These are phyloP conservation scores for Leccinum subgranulosum DNA, from an alignment of 768 basidiomycete species.

Conservation along the genomic window DNA sequence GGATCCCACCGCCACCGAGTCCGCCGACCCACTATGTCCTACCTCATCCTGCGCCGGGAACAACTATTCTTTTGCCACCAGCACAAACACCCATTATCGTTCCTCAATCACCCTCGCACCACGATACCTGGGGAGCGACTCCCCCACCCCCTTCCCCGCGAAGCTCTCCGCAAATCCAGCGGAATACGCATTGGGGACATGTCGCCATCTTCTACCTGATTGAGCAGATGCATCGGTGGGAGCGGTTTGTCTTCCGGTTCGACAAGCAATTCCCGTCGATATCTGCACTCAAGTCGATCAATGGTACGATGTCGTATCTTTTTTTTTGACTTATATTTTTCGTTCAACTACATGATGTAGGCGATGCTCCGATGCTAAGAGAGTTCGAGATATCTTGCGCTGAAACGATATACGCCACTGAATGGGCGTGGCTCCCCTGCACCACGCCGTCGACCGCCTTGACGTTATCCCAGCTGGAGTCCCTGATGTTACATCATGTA, in stretches of 20 bases:
- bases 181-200: slow-evolving; percentile 73
- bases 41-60: slow-evolving; percentile 26
- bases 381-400: slow-evolving; percentile 79
- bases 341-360: slow-evolving; percentile 33
- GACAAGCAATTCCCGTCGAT: slow-evolving; percentile 75
- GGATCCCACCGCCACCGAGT: slow-evolving; percentile 29
- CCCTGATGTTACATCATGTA: slow-evolving; percentile 64
- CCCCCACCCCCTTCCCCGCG: slow-evolving; percentile 27
- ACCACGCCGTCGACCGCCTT: slow-evolving; percentile 32
- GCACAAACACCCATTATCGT: slow-evolving; percentile 45
- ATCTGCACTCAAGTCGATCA: slow-evolving; percentile 68
- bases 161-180: slow-evolving; percentile 33
- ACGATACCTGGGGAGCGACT: slow-evolving; percentile 39
- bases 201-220: slow-evolving; percentile 77
- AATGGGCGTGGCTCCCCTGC: slow-evolving; percentile 77
- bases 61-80: slow-evolving; percentile 33
- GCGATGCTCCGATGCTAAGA: slow-evolving; percentile 65
- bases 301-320: slow-evolving; percentile 42
- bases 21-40: slow-evolving; percentile 40
- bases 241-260: slow-evolving; percentile 76
- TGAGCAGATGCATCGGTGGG: slow-evolving; percentile 80
- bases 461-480: slow-evolving; percentile 46
- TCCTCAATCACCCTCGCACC: slow-evolving; percentile 41
- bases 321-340: background rate
- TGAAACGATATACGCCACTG: slow-evolving; percentile 55